phyloP scores from a whole-genome alignment of 805 yeast species.

The Blastobotrys attinorum region DNA sequence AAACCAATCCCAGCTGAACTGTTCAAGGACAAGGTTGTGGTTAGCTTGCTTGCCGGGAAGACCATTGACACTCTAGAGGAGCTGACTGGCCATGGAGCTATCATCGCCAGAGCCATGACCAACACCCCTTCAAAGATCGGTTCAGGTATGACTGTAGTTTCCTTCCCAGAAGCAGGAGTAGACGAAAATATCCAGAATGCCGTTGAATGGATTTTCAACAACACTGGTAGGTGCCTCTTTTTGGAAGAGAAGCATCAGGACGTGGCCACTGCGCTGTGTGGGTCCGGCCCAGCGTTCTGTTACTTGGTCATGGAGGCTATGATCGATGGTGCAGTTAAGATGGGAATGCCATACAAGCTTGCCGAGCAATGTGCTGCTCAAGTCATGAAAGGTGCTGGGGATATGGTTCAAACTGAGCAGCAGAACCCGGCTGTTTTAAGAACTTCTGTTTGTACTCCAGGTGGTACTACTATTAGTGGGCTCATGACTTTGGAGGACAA shows the following conservation, averaged over 20 bases:
- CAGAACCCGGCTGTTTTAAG: constrained; percentile 84
- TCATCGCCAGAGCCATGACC: constrained; percentile 91
- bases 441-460: constrained; percentile 91
- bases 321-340: constrained; percentile 87
- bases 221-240: constrained; percentile 34
- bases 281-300: constrained; percentile 95
- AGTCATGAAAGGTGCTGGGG: constrained; percentile 89
- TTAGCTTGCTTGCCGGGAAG: constrained; percentile 89
- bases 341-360: constrained; percentile 84
- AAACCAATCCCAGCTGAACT: constrained; percentile 36
- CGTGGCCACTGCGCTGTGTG: constrained; percentile 90
- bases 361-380: constrained; percentile 86
- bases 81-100: constrained; percentile 32
- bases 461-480: constrained; percentile 97
- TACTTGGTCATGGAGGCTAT: constrained; percentile 82
- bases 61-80: constrained; percentile 59
- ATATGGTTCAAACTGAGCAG: constrained; percentile 76
- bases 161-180: constrained; percentile 51
- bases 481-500: constrained; percentile 85
- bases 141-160: constrained; percentile 88
- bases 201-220: constrained; percentile 35
- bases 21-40: constrained; percentile 49
- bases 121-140: constrained; percentile 94
- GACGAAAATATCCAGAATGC: constrained; percentile 23
- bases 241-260: constrained; percentile 83